Base-by-base conservation (phyloP, 106 monocot genomes). In the Dendrobium catenatum region DNA sequence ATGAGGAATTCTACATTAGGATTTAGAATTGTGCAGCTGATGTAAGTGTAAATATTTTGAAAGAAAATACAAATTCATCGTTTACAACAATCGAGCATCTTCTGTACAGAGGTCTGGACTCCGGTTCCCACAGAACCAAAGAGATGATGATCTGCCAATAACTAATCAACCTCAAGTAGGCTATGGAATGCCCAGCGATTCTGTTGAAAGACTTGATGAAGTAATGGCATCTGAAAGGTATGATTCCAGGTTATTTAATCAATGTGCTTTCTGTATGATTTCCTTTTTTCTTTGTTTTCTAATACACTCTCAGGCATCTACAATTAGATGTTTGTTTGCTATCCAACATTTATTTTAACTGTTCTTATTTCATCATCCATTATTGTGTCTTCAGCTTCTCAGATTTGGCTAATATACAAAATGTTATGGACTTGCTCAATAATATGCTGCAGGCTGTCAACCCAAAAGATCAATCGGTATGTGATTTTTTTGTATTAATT, bases 371-470 rank as follows among this genome's bases (percentile, higher is more conserved):
- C 13, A 73, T 79, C 10, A 72, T 55, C 76, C 46, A 9, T 42
- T 31, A 19, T 19, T 40, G 29, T 27, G 18, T 68, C 17, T 42
- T 77, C 88, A 94, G 94, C 80, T 78, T 87, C 54, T 77, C 83
- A 27, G 89, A 91, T 48, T 83, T 94, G 68, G 81, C 83, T 54
- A 78, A 86, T 31, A 90, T 94, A 37, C 80, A 82, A 20, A 81
- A 77, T 61, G 85, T 81, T 27, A 83, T 82, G 85, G 94, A 89
- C 56, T 86, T 94, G 1, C 72, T 94, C 17, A 83, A 56, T 58
- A 91, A 91, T 20, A 94, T 94, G 94, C 74, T 94, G 75, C 85
- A 87, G 82, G 91, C 88, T 76, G 83, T 86, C 46, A 85, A 88
- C 51, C 86, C 80, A 56, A 68, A 80, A 37, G 89, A 91, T 80